Evolutionary conservation across 306 rosid species (phyloP).

Genomic region (Acacia melanoxylon): DNA sequence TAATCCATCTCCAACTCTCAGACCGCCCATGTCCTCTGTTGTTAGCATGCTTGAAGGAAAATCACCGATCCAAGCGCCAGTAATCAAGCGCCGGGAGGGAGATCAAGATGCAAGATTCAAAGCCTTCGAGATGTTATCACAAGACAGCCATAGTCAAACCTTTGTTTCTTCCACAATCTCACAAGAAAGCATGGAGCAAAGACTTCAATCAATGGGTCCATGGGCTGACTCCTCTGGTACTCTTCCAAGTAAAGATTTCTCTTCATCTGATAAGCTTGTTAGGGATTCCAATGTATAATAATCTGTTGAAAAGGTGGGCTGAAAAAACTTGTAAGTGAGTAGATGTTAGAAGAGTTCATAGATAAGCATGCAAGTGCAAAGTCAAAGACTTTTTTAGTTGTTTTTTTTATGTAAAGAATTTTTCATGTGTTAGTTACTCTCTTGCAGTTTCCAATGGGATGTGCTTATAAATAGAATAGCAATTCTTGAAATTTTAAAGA

Average conservation of each 20-base stretch:
- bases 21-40: slow-evolving; percentile 80
- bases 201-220: slow-evolving; percentile 45
- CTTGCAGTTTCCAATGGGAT: neutral
- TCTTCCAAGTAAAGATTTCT: slow-evolving; percentile 36
- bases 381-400: neutral
- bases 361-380: neutral
- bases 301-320: too few relatives aligned
- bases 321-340: neutral
- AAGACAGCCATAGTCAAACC: slow-evolving; percentile 58
- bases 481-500: neutral
- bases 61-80: slow-evolving; percentile 46
- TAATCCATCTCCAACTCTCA: slow-evolving; percentile 71
- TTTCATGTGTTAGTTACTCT: neutral
- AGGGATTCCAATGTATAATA: slow-evolving; percentile 2
- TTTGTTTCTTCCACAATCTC: slow-evolving; percentile 41
- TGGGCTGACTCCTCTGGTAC: slow-evolving; percentile 56
- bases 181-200: slow-evolving; percentile 37
- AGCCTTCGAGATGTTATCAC: slow-evolving; percentile 54
- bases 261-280: slow-evolving; percentile 34
- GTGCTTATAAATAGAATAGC: too few relatives aligned
- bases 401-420: neutral
- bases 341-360: neutral
- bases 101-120: slow-evolving; percentile 49
- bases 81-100: slow-evolving; percentile 31
- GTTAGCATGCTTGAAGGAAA: slow-evolving; percentile 86